Evolutionary conservation across 306 rosid species (phyloP), one percentile per base, ranked within the genome.

Genomic region (Quercus aquifolioides): DNA sequence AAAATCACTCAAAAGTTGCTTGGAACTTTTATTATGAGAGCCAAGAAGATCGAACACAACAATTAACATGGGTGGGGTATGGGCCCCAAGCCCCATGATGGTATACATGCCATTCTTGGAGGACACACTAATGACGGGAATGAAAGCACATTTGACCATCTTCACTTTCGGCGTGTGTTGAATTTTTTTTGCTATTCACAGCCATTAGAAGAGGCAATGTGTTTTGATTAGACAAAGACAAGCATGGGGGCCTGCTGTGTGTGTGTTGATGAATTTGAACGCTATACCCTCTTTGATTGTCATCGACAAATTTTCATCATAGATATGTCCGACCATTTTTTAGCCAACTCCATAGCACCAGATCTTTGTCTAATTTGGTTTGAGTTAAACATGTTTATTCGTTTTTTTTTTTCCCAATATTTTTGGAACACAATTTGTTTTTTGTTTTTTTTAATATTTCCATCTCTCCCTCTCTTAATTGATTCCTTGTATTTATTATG

Each of bases 101-200:
- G 74, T 75, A 78, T 86, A 85, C 88, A 86, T 91, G 87, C 93
- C 90, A 84, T 88, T 89, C 89, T 88, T 4, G 87, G 87, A 80
- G 83, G 88, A 70, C 81, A 90, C 89, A 85, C 80, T 88, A 86
- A 83, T 87, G 81, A 84, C 74, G 74, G 81, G 87, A 88, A 84
- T 85, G 89, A 90, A 84, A 91, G 91, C 86, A 79, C 74, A 55
- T 86, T 91, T 91, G 90, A 91, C 90, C 88, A 77, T 63, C 83
- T 69, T 75, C 77, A 75, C 90, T 87, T 86, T 92, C 88, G 88
- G 91, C 82, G 89, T 83, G 73, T 41, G 20, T 71, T 83, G 71
- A 71, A 86, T 60, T 5, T 62, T 62, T 31, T 76, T 28, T 35
- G 21, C 43, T 12, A 4, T 56, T 82, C 75, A 64, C 57, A 21